These are phyloP conservation scores for Veloboletus limbatus DNA, from an alignment of 1,284 basidiomycete species.

Conservation along the genomic window DNA sequence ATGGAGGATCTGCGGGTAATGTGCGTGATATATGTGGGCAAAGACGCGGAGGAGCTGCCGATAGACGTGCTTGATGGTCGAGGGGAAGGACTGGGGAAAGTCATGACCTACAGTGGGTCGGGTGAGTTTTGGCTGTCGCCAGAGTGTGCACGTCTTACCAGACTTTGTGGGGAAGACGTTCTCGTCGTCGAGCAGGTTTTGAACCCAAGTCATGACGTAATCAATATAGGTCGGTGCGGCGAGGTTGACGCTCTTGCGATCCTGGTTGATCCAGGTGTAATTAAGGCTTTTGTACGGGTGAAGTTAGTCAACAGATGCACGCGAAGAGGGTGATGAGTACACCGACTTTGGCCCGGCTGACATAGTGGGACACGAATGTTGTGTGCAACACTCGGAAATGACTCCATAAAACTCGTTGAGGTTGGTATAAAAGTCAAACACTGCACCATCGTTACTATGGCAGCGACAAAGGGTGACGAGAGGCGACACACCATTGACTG, in stretches of 20 bases:
- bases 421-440: slow-evolving; percentile 96
- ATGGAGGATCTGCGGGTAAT: slow-evolving; percentile 91
- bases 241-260: slow-evolving; percentile 89
- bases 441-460: slow-evolving; percentile 38
- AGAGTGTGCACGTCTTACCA: slow-evolving; percentile 46
- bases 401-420: slow-evolving; percentile 97
- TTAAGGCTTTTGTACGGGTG: slow-evolving; percentile 62
- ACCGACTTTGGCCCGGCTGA: slow-evolving; percentile 84
- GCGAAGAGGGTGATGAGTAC: background rate
- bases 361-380: slow-evolving; percentile 90
- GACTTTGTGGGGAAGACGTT: slow-evolving; percentile 94
- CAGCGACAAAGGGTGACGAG: background rate
- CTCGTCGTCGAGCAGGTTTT: slow-evolving; percentile 92
- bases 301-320: background rate
- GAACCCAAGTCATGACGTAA: slow-evolving; percentile 98
- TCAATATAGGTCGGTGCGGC: slow-evolving; percentile 98
- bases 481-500: slow-evolving; percentile 75
- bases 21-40: slow-evolving; percentile 96
- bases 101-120: slow-evolving; percentile 63
- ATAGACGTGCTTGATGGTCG: slow-evolving; percentile 95
- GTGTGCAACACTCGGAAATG: slow-evolving; percentile 92
- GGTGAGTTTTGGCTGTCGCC: background rate
- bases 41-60: slow-evolving; percentile 96
- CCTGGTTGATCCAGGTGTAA: slow-evolving; percentile 98
- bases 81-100: slow-evolving; percentile 87